Percentiles rank a stretch among this genome's conserved stretches.
phyloP scores from a whole-genome alignment of 345 rosid genomes.

The Melaleuca alternifolia region DNA sequence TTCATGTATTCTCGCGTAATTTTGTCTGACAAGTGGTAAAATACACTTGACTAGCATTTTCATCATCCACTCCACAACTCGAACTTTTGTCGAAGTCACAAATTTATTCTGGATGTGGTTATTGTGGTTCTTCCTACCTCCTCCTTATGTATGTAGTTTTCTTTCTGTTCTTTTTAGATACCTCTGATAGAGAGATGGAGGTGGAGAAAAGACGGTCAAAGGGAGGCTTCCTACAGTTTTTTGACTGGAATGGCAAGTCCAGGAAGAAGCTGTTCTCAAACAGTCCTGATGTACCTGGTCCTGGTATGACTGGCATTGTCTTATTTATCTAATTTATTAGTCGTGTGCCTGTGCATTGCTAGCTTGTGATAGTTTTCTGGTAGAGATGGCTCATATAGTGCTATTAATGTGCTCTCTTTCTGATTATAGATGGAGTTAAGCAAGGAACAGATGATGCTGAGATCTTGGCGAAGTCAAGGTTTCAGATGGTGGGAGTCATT shows the following conservation, averaged over 20 bases:
- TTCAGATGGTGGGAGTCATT: slow-evolving; percentile 18
- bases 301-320: slow-evolving; percentile 22
- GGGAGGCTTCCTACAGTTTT: slow-evolving; percentile 60
- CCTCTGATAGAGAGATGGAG: slow-evolving; percentile 41
- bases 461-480: slow-evolving; percentile 11
- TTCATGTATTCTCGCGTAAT: background rate
- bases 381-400: background rate
- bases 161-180: background rate
- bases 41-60: background rate
- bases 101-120: background rate
- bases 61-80: too few species aligned
- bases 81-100: background rate
- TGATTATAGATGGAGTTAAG: slow-evolving; percentile 24
- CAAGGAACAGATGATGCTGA: slow-evolving; percentile 35
- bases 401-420: background rate
- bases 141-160: background rate
- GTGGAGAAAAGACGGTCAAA: slow-evolving; percentile 56
- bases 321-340: background rate
- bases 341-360: background rate
- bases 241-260: slow-evolving; percentile 89
- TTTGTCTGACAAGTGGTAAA: background rate
- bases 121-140: background rate
- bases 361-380: background rate
- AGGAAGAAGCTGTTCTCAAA: slow-evolving; percentile 58
- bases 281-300: slow-evolving; percentile 28